Conservation (phyloP, 164 flowering plant species). For the Stephania cephalantha region DNA sequence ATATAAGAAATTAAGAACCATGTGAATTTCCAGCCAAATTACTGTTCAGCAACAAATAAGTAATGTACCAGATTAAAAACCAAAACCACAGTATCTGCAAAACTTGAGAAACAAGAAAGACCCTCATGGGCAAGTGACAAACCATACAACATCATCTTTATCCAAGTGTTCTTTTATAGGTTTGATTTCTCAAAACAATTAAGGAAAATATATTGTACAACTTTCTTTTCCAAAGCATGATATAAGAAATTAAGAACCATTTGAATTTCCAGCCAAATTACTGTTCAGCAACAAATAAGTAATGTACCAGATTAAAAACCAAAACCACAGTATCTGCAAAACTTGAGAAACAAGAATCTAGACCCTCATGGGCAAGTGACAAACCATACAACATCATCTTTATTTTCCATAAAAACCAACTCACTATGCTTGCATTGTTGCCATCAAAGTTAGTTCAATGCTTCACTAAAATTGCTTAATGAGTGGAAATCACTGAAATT, state of each 20-base stretch:
- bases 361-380: neutral
- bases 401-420: neutral
- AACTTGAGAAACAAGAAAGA: neutral
- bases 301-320: too few relatives aligned
- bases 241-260: too few relatives aligned
- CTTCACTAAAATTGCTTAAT: neutral
- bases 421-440: neutral
- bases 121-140: neutral
- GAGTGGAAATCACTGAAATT: neutral
- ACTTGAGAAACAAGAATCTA: neutral
- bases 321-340: neutral
- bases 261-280: too few relatives aligned
- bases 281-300: too few relatives aligned
- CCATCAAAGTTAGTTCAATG: neutral
- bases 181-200: too few relatives aligned
- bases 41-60: too few relatives aligned
- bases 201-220: too few relatives aligned
- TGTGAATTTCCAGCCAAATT: too few relatives aligned
- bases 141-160: neutral
- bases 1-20: too few relatives aligned
- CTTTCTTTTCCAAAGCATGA: too few relatives aligned
- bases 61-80: too few relatives aligned
- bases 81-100: neutral
- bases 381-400: neutral
- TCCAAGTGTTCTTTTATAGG: too few relatives aligned